Evolutionary conservation across 2,329 filamentous ascomycete species (phyloP), one percentile per base, ranked within the genome.

Genomic region (Curvularia hawaiiensis): DNA sequence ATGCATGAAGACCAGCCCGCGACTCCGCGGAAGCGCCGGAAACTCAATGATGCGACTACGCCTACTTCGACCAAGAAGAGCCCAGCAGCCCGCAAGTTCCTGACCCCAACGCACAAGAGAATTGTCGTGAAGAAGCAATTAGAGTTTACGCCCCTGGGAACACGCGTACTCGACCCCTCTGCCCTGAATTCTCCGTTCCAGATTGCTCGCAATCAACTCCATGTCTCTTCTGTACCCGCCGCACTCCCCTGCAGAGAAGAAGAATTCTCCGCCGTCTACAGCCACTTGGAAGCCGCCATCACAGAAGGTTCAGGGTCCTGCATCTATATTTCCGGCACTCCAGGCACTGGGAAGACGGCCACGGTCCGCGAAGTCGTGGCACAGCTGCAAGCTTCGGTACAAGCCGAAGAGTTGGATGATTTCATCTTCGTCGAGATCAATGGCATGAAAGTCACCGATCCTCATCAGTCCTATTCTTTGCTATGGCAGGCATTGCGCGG

Each of bases 341-440:
- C 96, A 0, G 95, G 96, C 8, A 99, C 95, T 0, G 95, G 95
- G 30, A 99, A 99, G 77, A 99, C 95, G 1, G 95, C 95, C 12
- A 99, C 96, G 0, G 95, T 99, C 10, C 90, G 95, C 47, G 95
- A 99, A 77, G 95, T 98, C 1, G 90, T 99, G 16, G 87, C 90
- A 5, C 90, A 92, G 60, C 84, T 99, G 9, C 94, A 98, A 66
- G 87, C 89, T n/a, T 88, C 92, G 0, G 95, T 98, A 1, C 84
- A 87, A 47, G 88, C 89, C 8, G 95, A 99, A 70, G 94, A 98
- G 76, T 84, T 99, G 41, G 95, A 99, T 70, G 94, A 98, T 74
- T 99, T 99, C 76, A 96, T 97, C 58, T 99, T 99, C 67, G 93
- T 99, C 61, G 95, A 99, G 77, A 98, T 99, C 79, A 99, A 99